Conservation (phyloP, 345 rosid species). For the Rhodamnia rubescens region DNA sequence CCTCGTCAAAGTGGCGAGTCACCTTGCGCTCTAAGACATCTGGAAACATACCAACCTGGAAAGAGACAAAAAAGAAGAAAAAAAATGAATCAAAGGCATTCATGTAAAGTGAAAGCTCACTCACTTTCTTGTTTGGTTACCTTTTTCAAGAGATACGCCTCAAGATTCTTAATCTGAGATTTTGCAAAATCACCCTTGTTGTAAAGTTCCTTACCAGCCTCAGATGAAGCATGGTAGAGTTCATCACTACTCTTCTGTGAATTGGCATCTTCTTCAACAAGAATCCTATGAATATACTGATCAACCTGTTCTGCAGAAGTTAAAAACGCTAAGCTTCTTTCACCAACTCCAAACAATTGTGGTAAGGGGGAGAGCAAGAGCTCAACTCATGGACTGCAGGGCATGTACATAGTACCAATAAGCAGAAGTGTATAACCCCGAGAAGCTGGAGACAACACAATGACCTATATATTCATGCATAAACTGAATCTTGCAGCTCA, state of each 20-base stretch:
- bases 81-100: not conserved
- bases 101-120: not conserved
- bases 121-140: slow-evolving; percentile 6
- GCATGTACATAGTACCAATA: not conserved
- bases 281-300: slow-evolving; percentile 66
- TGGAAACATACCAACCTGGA: slow-evolving; percentile 82
- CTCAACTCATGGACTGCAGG: not conserved
- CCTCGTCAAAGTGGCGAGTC: slow-evolving; percentile 54
- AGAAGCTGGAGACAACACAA: not conserved
- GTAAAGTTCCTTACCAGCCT: slow-evolving; percentile 67
- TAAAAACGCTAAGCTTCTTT: not conserved
- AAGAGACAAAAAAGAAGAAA: not conserved
- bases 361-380: not conserved
- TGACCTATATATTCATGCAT: slow-evolving; percentile 3
- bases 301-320: slow-evolving; percentile 43
- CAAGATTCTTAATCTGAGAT: slow-evolving; percentile 47
- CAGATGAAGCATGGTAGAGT: slow-evolving; percentile 50
- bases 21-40: slow-evolving; percentile 80
- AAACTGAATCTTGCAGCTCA: slow-evolving; percentile 13
- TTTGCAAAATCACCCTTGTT: slow-evolving; percentile 68
- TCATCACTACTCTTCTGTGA: slow-evolving; percentile 22
- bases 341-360: not conserved
- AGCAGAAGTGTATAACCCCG: not conserved
- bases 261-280: slow-evolving; percentile 78
- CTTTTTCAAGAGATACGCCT: slow-evolving; percentile 49